These are phyloP conservation scores for Francoa sonchifolia DNA, from an alignment of 441 rosid genomes.

Conservation along the genomic window DNA sequence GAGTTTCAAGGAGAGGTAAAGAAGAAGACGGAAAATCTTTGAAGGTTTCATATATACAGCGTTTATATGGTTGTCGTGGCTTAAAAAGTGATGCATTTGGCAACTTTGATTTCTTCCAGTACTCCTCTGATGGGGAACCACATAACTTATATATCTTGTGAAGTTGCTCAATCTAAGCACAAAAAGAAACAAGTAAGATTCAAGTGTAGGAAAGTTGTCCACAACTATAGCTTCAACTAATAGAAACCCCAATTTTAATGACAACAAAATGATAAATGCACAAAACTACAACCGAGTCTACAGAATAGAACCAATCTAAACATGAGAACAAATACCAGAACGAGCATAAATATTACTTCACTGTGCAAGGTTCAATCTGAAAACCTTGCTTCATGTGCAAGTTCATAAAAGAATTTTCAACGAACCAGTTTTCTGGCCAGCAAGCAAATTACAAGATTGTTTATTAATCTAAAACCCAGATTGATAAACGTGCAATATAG, in stretches of 20 bases:
- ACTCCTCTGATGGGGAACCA: constrained; percentile 79
- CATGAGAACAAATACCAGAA: too few relatives aligned
- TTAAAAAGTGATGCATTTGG: constrained; percentile 71
- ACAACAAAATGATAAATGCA: too few relatives aligned
- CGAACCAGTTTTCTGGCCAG: constrained; percentile 1
- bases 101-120: constrained; percentile 75
- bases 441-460: constrained; percentile 2
- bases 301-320: too few relatives aligned
- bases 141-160: constrained; percentile 87
- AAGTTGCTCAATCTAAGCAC: constrained; percentile 75
- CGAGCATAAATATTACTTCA: too few relatives aligned
- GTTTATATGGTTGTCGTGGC: constrained; percentile 66
- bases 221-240: not conserved
- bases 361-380: constrained; percentile 1
- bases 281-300: too few relatives aligned
- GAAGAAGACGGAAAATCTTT: constrained; percentile 57
- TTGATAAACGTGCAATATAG: not conserved
- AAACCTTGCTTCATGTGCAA: not conserved
- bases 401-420: not conserved
- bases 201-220: too few relatives aligned
- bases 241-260: too few relatives aligned
- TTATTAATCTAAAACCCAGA: constrained; percentile 4
- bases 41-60: constrained; percentile 60
- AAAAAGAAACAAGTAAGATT: constrained; percentile 8
- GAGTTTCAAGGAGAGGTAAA: constrained; percentile 50